phyloP scores from a whole-genome alignment of 345 rosid genomes.

The Populus nigra region DNA sequence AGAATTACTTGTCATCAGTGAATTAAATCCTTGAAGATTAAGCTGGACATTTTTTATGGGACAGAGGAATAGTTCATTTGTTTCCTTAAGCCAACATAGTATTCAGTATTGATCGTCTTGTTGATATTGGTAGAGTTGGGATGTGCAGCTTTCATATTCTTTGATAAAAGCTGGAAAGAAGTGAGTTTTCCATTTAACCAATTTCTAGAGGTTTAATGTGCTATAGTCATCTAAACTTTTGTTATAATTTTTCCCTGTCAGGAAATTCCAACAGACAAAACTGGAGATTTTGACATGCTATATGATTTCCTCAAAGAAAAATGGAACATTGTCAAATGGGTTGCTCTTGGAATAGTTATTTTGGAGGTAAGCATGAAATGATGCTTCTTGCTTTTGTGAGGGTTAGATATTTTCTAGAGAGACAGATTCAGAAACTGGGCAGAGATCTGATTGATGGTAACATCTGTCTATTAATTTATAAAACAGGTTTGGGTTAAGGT shows the following conservation, averaged over 20 bases:
- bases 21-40: neutral
- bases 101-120: slow-evolving; percentile 65
- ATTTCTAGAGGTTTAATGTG: slow-evolving; percentile 3
- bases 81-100: slow-evolving; percentile 75
- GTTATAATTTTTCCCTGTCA: slow-evolving; percentile 23
- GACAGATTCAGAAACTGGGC: neutral
- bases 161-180: slow-evolving; percentile 81
- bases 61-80: slow-evolving; percentile 4
- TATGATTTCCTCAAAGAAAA: slow-evolving; percentile 71
- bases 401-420: neutral
- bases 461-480: neutral
- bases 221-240: slow-evolving; percentile 2
- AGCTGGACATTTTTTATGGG: neutral
- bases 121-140: slow-evolving; percentile 91
- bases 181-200: slow-evolving; percentile 39
- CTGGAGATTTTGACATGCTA: slow-evolving; percentile 73
- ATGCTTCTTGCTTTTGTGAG: neutral
- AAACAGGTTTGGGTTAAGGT: neutral
- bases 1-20: neutral
- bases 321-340: slow-evolving; percentile 85
- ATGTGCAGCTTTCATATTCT: slow-evolving; percentile 84
- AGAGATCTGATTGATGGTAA: neutral
- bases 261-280: slow-evolving; percentile 82
- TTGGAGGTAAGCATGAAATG: slow-evolving; percentile 63
- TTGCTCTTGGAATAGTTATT: slow-evolving; percentile 78